phyloP scores from a whole-genome alignment of 148 eudicot genomes.

The Cornus florida region DNA sequence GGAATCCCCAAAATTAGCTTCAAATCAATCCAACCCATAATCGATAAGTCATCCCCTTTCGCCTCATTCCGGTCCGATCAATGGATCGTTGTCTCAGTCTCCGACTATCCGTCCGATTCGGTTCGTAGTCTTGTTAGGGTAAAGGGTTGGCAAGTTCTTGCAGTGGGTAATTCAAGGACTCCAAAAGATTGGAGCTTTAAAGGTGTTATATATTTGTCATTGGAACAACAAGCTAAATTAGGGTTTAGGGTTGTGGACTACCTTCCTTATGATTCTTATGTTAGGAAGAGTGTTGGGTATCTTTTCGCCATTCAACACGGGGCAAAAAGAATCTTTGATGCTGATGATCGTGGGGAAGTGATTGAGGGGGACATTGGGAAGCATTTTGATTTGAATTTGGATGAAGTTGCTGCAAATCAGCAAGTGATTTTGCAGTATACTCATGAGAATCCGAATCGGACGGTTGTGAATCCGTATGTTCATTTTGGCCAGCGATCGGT shows the following conservation, averaged over 20 bases:
- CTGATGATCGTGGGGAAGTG: conserved; percentile 33
- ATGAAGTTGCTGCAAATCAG: conserved; percentile 14
- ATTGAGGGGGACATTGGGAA: conserved; percentile 29
- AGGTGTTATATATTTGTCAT: conserved; percentile 33
- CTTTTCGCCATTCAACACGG: conserved; percentile 41
- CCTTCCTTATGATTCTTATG: conserved; percentile 34
- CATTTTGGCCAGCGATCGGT: conserved; percentile 44
- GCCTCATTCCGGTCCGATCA: conserved; percentile 23
- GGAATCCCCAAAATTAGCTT: conserved; percentile 27
- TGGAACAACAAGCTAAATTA: conserved; percentile 31
- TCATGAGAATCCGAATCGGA: conserved; percentile 23
- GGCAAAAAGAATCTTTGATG: conserved; percentile 34
- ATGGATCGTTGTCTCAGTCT: conserved; percentile 33
- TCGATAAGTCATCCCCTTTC: conserved; percentile 23
- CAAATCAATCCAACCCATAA: conserved; percentile 25
- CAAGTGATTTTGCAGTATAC: conserved; percentile 26
- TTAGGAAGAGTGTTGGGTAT: conserved; percentile 44
- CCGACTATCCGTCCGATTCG: conserved; percentile 28
- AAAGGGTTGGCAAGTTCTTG: conserved; percentile 40
- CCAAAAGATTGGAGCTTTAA: conserved; percentile 36
- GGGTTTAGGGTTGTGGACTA: conserved; percentile 34
- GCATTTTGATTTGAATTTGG: conserved; percentile 36
- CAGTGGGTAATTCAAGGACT: conserved; percentile 29
- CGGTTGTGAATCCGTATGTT: conserved; percentile 35
- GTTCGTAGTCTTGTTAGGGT: conserved; percentile 17